Evolutionary conservation across 495 filamentous ascomycete species (phyloP).

Genomic region (Geopyxis carbonaria): DNA sequence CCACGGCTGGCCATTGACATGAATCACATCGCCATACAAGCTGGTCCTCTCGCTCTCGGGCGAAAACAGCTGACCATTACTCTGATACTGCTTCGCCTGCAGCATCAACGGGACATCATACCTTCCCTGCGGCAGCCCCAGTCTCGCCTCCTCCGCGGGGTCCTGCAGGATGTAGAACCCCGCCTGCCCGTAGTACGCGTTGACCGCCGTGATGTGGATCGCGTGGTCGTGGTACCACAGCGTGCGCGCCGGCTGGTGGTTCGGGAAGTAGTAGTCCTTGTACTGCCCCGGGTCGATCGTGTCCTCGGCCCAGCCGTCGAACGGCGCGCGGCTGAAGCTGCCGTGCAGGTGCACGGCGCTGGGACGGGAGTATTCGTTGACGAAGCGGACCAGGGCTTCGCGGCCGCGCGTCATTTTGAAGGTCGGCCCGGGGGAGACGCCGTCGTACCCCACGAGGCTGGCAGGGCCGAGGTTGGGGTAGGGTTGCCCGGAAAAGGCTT

Average conservation of each 20-base stretch:
- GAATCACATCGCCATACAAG: constrained; percentile 38
- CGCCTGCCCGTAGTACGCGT: constrained; percentile 39
- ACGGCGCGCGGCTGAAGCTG: constrained; percentile 30
- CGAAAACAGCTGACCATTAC: constrained; percentile 31
- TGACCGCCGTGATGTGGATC: constrained; percentile 30
- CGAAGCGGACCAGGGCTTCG: constrained; percentile 33
- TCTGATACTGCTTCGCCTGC: constrained; percentile 33
- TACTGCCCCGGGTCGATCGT: constrained; percentile 32
- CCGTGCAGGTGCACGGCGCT: constrained; percentile 38
- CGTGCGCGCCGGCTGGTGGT: constrained; percentile 32
- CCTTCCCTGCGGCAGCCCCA: constrained; percentile 32
- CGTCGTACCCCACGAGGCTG: constrained; percentile 35
- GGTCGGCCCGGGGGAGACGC: constrained; percentile 37
- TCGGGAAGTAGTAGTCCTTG: constrained; percentile 47
- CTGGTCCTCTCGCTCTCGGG: constrained; percentile 28
- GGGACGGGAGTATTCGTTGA: constrained; percentile 31
- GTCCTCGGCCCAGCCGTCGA: constrained; percentile 43
- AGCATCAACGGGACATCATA: constrained; percentile 38
- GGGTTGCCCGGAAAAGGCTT: constrained; percentile 29
- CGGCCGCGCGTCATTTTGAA: constrained; percentile 30
- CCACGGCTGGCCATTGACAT: constrained; percentile 41
- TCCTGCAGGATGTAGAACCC: constrained; percentile 33
- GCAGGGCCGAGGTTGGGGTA: constrained; percentile 30
- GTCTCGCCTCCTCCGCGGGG: constrained; percentile 29
- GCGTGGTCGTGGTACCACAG: constrained; percentile 47